Conservation (phyloP, 179 eudicot genomes). For the Pouteria campechiana region DNA sequence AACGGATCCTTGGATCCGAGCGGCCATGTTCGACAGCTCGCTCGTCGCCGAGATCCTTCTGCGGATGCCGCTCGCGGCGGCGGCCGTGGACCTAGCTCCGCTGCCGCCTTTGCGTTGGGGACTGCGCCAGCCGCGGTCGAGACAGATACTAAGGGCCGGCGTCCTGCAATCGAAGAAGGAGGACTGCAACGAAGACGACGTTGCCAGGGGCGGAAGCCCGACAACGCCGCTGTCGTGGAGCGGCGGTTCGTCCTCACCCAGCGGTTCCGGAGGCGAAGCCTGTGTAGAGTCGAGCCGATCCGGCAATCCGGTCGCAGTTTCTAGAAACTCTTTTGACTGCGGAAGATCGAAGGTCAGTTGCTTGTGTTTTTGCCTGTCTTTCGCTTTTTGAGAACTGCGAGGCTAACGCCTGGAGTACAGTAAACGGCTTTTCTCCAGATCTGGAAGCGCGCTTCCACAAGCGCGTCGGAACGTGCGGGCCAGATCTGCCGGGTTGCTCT, state of each 20-base stretch:
- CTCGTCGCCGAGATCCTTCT: constrained; percentile 30
- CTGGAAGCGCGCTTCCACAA: no score
- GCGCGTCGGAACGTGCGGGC: no score
- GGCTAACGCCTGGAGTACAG: no score
- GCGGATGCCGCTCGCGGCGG: constrained; percentile 7
- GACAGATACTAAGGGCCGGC: no score
- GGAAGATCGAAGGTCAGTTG: constrained; percentile 42
- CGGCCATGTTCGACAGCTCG: constrained; percentile 26
- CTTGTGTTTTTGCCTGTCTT: no score
- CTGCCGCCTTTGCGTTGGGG: constrained; percentile 18
- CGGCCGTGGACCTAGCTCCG: constrained; percentile 1
- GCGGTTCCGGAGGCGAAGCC: constrained; percentile 4
- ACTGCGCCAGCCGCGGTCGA: constrained; percentile 33
- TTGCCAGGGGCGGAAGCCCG: constrained; percentile 24
- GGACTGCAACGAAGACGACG: no score
- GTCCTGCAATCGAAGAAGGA: neutral
- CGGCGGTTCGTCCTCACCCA: constrained; percentile 18
- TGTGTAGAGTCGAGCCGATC: constrained; percentile 13
- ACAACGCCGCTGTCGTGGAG: constrained; percentile 38
- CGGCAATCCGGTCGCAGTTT: constrained; percentile 1
- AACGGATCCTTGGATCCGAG: constrained; percentile 30
- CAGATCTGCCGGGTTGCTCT: no score
- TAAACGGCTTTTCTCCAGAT: no score
- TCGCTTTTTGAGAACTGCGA: no score
- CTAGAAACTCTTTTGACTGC: no score